A percentile compares a stretch with the other conserved stretches of the same genome.
phyloP scores from a whole-genome alignment of 129 eudicot species.

The Helianthus annuus region DNA sequence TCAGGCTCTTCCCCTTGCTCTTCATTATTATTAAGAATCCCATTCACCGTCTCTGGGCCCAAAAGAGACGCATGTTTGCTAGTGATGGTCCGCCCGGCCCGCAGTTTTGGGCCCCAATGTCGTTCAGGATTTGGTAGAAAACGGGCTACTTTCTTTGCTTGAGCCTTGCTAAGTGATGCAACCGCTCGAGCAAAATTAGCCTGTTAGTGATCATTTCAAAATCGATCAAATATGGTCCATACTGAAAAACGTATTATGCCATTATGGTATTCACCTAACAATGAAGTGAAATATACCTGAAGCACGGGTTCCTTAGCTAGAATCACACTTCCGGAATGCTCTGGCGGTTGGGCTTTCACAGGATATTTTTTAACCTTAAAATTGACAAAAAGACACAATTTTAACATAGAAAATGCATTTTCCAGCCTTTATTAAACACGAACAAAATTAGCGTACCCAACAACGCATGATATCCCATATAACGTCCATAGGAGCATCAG shows the following conservation, averaged over 20 bases:
- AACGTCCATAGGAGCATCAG: slow-evolving; percentile 97
- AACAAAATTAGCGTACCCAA: slow-evolving; percentile 67
- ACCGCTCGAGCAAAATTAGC: slow-evolving; percentile 89
- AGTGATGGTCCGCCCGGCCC: slow-evolving; percentile 91
- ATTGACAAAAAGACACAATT: background rate
- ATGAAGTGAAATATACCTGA: slow-evolving; percentile 45
- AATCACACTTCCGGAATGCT: slow-evolving; percentile 84
- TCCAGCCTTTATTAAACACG: background rate
- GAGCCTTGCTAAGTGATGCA: slow-evolving; percentile 95
- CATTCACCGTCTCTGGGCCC: slow-evolving; percentile 65
- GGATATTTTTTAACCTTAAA: slow-evolving; percentile 80
- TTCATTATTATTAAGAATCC: slow-evolving; percentile 46
- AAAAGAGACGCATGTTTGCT: slow-evolving; percentile 86
- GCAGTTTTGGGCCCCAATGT: slow-evolving; percentile 96
- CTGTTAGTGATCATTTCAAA: slow-evolving; percentile 32
- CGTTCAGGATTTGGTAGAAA: slow-evolving; percentile 95
- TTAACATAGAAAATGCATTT: slow-evolving; percentile 9
- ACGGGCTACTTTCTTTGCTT: slow-evolving; percentile 93
- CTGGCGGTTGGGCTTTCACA: slow-evolving; percentile 89
- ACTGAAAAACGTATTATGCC: background rate
- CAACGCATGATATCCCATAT: slow-evolving; percentile 99
- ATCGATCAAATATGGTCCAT: background rate
- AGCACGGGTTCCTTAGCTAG: slow-evolving; percentile 87
- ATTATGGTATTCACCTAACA: background rate
- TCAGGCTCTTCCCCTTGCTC: slow-evolving; percentile 55